Conservation (phyloP, 441 rosid species). For the Corymbia calophylla region DNA sequence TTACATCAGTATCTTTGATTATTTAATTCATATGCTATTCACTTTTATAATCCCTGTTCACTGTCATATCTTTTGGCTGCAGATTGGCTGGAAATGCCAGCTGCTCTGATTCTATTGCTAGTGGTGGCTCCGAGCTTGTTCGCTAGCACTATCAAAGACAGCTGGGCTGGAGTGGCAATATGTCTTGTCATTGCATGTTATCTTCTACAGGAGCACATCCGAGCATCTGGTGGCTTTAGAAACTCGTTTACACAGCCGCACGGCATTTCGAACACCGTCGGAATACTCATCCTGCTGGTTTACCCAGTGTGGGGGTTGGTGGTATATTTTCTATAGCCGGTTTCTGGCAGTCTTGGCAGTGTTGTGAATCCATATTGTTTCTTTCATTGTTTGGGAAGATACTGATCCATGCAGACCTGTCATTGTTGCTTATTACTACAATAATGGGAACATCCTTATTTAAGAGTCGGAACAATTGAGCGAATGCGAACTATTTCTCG, state of each 20-base stretch:
- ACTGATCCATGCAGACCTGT: background rate
- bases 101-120: constrained; percentile 1
- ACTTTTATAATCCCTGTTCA: background rate
- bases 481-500: background rate
- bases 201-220: constrained; percentile 13
- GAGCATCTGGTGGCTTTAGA: constrained; percentile 14
- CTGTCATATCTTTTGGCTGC: background rate
- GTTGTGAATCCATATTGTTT: background rate
- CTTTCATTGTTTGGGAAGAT: background rate
- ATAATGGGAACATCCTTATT: background rate
- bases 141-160: background rate
- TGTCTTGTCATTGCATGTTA: constrained; percentile 4
- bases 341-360: background rate
- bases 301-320: constrained; percentile 6
- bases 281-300: constrained; percentile 5
- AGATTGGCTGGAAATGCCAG: constrained; percentile 11
- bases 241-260: constrained; percentile 1
- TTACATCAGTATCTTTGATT: background rate
- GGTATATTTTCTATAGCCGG: background rate
- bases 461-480: background rate
- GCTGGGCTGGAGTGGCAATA: background rate
- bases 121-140: constrained; percentile 11
- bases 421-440: background rate
- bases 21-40: background rate
- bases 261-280: constrained; percentile 6